A percentile compares a stretch with the other conserved stretches of the same genome.
phyloP scores from a whole-genome alignment of 495 filamentous ascomycete species.

The Astrothelium subdiscretum region DNA sequence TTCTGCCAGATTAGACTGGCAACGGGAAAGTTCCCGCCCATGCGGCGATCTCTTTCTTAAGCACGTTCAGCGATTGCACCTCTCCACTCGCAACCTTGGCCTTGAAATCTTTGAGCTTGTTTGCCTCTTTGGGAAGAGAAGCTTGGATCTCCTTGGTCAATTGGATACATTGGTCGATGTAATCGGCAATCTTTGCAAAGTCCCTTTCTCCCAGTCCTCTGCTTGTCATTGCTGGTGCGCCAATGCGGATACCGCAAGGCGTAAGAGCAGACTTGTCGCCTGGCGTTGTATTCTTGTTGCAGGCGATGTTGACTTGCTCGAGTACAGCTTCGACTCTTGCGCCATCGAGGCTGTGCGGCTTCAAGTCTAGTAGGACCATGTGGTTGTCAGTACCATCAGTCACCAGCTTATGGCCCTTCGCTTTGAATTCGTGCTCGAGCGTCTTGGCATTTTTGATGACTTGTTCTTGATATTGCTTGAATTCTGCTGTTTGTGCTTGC shows the following conservation, averaged over 20 bases:
- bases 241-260: slow-evolving; percentile 83
- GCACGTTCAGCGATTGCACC: slow-evolving; percentile 62
- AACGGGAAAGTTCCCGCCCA: slow-evolving; percentile 93
- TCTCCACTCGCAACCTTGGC: slow-evolving; percentile 53
- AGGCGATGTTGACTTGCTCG: slow-evolving; percentile 87
- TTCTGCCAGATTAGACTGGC: slow-evolving; percentile 43
- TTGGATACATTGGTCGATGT: slow-evolving; percentile 68
- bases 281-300: slow-evolving; percentile 98
- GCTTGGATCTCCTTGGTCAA: slow-evolving; percentile 61
- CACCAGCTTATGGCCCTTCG: slow-evolving; percentile 81
- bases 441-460: slow-evolving; percentile 82
- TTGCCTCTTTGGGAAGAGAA: slow-evolving; percentile 83
- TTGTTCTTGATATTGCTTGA: slow-evolving; percentile 76
- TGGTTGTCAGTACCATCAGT: slow-evolving; percentile 95
- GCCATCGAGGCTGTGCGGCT: slow-evolving; percentile 80
- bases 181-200: slow-evolving; percentile 79
- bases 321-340: slow-evolving; percentile 89
- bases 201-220: slow-evolving; percentile 88
- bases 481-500: slow-evolving; percentile 82
- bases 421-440: slow-evolving; percentile 62
- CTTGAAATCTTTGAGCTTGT: slow-evolving; percentile 99
- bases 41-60: slow-evolving; percentile 76
- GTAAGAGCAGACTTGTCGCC: slow-evolving; percentile 88
- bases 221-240: slow-evolving; percentile 90
- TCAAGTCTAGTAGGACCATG: slow-evolving; percentile 87